Conservation (phyloP, 495 filamentous ascomycete genomes). For the Symbiotaphrina buchneri region DNA sequence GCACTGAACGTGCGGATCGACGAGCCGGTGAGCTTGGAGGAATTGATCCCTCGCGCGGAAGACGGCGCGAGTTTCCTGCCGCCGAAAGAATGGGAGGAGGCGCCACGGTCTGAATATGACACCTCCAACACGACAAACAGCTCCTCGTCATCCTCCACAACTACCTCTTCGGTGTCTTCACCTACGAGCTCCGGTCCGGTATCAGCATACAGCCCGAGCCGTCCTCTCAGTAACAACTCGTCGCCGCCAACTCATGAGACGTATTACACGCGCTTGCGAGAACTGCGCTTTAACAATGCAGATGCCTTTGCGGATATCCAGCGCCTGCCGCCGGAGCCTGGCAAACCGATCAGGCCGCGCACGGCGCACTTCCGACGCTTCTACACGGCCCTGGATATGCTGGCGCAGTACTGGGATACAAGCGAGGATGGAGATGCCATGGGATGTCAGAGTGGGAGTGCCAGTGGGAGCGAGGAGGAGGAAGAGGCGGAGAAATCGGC, state of each 20-base stretch:
- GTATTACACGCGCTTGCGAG: no score
- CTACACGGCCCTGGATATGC: constrained; percentile 30
- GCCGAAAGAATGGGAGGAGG: constrained; percentile 20
- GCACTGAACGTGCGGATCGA: constrained; percentile 27
- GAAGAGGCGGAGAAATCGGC: not conserved
- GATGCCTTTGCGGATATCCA: constrained; percentile 28
- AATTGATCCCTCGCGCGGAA: constrained; percentile 17
- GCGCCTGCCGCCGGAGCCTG: constrained; percentile 17
- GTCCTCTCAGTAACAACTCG: no score
- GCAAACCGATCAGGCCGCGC: constrained; percentile 21
- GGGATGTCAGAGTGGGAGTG: not conserved
- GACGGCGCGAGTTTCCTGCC: constrained; percentile 18
- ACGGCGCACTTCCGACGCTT: constrained; percentile 36
- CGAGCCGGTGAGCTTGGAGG: constrained; percentile 17
- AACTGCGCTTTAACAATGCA: constrained; percentile 31
- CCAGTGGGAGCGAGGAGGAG: not conserved
- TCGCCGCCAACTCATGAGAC: no score
- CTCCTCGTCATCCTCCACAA: no score
- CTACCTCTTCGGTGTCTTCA: no score
- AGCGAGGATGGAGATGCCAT: constrained; percentile 28
- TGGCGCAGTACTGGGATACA: constrained; percentile 42
- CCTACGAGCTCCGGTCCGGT: no score
- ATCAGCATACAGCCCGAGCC: no score
- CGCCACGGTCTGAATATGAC: constrained; percentile 5
- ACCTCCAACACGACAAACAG: constrained; percentile 4